Conservation (phyloP, 2,329 filamentous ascomycete species). For the Aspergillus sp. region DNA sequence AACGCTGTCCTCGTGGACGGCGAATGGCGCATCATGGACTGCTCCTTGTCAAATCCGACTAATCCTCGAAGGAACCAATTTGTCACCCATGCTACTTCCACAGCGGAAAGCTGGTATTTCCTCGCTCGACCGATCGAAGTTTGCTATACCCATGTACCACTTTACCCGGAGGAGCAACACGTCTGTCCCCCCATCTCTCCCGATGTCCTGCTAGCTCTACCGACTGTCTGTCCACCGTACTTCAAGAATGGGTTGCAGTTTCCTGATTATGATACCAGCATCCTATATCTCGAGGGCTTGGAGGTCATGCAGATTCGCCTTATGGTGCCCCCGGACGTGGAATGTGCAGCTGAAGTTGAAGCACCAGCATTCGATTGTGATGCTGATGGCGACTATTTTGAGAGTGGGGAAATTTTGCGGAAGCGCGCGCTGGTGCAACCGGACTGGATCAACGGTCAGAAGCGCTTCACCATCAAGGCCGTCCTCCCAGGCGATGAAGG, state of each 20-base stretch:
- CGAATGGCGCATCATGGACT: slow-evolving; percentile 95
- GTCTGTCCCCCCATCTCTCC: slow-evolving; percentile 82
- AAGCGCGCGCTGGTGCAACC: slow-evolving; percentile 86
- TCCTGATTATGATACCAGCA: slow-evolving; percentile 82
- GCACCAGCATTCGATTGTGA: slow-evolving; percentile 73
- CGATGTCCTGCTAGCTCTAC: slow-evolving; percentile 78
- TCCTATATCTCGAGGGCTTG: slow-evolving; percentile 78
- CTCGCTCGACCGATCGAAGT: slow-evolving; percentile 80
- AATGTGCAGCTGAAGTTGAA: slow-evolving; percentile 88
- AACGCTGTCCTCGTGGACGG: slow-evolving; percentile 88
- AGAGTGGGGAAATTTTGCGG: slow-evolving; percentile 77
- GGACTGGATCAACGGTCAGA: slow-evolving; percentile 80
- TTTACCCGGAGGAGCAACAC: slow-evolving; percentile 83
- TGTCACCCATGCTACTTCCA: slow-evolving; percentile 61
- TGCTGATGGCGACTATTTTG: slow-evolving; percentile 83
- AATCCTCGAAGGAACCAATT: slow-evolving; percentile 74
- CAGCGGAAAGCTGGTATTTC: slow-evolving; percentile 89
- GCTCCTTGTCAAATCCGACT: slow-evolving; percentile 82
- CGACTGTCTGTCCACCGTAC: slow-evolving; percentile 76
- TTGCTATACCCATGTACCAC: slow-evolving; percentile 92
- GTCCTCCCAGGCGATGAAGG: slow-evolving; percentile 87
- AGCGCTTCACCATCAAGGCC: slow-evolving; percentile 90
- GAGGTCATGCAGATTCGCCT: slow-evolving; percentile 90
- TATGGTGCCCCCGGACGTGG: slow-evolving; percentile 79
- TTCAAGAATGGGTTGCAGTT: slow-evolving; percentile 78